Conservation (phyloP, 2,329 filamentous ascomycete genomes). For the Davidsoniella neocaledoniae region DNA sequence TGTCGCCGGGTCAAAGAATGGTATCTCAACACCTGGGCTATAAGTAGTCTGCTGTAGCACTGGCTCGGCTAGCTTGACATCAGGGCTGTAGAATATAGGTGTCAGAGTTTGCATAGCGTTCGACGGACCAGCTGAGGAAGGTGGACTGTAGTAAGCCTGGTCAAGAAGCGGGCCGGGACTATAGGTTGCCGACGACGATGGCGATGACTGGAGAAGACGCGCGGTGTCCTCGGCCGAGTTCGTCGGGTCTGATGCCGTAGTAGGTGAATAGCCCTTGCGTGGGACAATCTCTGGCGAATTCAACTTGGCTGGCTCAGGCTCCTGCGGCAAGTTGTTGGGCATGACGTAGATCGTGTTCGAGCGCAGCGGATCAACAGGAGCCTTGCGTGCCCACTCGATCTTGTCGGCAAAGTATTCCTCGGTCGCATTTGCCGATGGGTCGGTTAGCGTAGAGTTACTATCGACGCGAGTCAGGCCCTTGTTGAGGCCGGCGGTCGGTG, state of each 20-base stretch:
- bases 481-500: constrained; percentile 7
- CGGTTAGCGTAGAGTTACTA: no score
- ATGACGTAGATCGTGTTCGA: constrained; percentile 8
- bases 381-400: background rate
- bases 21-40: no score
- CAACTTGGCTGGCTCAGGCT: constrained; percentile 6
- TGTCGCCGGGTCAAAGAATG: no score
- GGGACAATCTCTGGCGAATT: background rate
- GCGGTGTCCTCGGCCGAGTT: background rate
- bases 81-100: no score
- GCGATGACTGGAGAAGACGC: constrained; percentile 3
- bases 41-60: no score
- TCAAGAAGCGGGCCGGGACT: no score
- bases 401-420: background rate
- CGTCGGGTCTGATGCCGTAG: background rate
- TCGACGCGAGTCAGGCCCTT: background rate
- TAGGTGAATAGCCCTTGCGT: background rate
- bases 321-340: constrained; percentile 6
- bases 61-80: no score
- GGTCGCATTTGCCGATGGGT: background rate
- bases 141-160: no score
- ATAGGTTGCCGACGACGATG: background rate
- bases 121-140: no score
- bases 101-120: no score
- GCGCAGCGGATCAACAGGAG: background rate